These are phyloP conservation scores for Pichia cabralensis DNA, from an alignment of 805 yeast genomes.

Conservation along the genomic window DNA sequence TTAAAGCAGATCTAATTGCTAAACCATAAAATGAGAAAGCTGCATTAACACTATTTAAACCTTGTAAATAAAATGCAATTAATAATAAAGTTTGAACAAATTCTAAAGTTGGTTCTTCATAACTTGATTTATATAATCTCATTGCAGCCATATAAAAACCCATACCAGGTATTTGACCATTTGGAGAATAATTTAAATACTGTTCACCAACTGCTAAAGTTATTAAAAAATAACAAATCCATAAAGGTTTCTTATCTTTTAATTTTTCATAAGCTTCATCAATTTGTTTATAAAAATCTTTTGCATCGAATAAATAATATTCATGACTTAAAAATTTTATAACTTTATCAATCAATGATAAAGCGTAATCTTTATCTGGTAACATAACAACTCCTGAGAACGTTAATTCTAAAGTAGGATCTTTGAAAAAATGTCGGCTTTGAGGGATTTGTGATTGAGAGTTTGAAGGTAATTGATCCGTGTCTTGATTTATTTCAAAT, in stretches of 20 bases:
- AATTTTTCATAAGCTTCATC: conserved; percentile 14
- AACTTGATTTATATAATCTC: conserved; percentile 12
- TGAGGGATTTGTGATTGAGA: conserved; percentile 2
- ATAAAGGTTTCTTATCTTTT: conserved; percentile 10
- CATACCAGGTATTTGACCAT: conserved; percentile 18
- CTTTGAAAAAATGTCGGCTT: conserved; percentile 9
- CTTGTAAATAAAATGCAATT: conserved; percentile 26
- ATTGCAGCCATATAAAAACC: conserved; percentile 22
- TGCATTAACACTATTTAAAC: conserved; percentile 25
- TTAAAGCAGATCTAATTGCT: conserved; percentile 22
- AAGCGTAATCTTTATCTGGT: conserved; percentile 15
- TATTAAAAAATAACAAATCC: conserved; percentile 12
- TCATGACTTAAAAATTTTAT: conserved; percentile 9
- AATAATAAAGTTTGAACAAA: conserved; percentile 22
- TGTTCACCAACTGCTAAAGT: conserved; percentile 15
- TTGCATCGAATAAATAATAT: conserved; percentile 12
- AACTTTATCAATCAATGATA: conserved; percentile 10
- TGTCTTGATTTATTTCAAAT: conserved; percentile 6
- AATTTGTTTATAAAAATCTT: conserved; percentile 8
- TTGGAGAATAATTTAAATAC: conserved; percentile 9
- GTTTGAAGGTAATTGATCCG: not conserved
- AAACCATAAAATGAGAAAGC: conserved; percentile 24
- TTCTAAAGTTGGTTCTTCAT: conserved; percentile 23
- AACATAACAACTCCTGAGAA: conserved; percentile 13
- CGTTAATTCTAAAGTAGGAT: conserved; percentile 7